Evolutionary conservation across 1,139 yeast genomes (phyloP).

Genomic region (Pichia sp.): DNA sequence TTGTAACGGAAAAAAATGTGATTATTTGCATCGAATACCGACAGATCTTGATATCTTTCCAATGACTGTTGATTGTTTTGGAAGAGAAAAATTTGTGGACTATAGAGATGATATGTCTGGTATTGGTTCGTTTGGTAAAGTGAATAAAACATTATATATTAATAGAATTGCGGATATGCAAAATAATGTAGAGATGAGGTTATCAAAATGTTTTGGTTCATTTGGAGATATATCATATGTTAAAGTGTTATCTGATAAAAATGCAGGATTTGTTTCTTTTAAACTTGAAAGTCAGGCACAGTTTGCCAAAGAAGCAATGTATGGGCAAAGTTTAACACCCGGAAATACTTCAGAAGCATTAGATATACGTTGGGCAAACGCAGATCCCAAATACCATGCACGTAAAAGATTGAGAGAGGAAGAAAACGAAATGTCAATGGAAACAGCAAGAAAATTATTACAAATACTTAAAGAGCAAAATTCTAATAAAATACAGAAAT

Average conservation of each 20-base stretch:
- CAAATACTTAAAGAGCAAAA: constrained; percentile 14
- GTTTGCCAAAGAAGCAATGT: constrained; percentile 92
- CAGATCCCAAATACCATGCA: constrained; percentile 76
- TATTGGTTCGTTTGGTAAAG: constrained; percentile 70
- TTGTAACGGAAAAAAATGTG: constrained; percentile 67
- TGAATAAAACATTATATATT: constrained; percentile 69
- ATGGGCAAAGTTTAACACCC: constrained; percentile 57
- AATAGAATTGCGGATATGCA: constrained; percentile 50
- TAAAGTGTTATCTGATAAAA: constrained; percentile 53
- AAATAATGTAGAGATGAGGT: constrained; percentile 36
- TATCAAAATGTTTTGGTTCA: constrained; percentile 54
- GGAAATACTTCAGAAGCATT: constrained; percentile 47
- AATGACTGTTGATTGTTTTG: constrained; percentile 82
- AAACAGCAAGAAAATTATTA: constrained; percentile 25
- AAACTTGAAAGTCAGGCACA: constrained; percentile 70
- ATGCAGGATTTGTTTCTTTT: constrained; percentile 76
- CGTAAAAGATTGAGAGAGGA: constrained; percentile 38
- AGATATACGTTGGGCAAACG: constrained; percentile 81
- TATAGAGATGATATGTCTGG: constrained; percentile 95
- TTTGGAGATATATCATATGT: constrained; percentile 75
- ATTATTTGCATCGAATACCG: constrained; percentile 74
- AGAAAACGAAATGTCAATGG: constrained; percentile 22
- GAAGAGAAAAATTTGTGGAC: constrained; percentile 76
- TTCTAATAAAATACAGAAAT: constrained; percentile 2
- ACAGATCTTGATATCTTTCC: constrained; percentile 35